Evolutionary conservation across 2,329 filamentous ascomycete genomes (phyloP).

Genomic region (Dendryphion nanum): DNA sequence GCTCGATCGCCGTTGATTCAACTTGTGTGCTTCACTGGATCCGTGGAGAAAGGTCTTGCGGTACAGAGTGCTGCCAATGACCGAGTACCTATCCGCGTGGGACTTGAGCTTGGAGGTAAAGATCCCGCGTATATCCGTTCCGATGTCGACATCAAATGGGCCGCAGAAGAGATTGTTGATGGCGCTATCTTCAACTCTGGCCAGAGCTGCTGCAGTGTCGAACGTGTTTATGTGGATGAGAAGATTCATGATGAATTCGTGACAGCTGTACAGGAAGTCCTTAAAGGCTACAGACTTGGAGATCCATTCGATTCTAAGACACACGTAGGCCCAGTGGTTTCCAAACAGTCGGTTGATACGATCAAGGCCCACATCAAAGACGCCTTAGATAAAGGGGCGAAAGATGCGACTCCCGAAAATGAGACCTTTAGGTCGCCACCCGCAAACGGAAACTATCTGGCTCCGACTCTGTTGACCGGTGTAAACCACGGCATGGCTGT

Average conservation of each 20-base stretch:
- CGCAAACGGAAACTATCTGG: slow-evolving; percentile 81
- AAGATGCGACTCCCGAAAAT: slow-evolving; percentile 80
- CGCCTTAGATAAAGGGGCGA: slow-evolving; percentile 78
- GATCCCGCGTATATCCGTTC: slow-evolving; percentile 85
- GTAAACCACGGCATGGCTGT: slow-evolving; percentile 81
- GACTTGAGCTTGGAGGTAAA: slow-evolving; percentile 90
- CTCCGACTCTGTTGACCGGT: slow-evolving; percentile 75
- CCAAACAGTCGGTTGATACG: slow-evolving; percentile 70
- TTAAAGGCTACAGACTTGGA: slow-evolving; percentile 78
- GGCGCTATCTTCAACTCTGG: slow-evolving; percentile 97
- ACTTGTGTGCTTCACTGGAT: slow-evolving; percentile 90
- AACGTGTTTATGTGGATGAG: slow-evolving; percentile 87
- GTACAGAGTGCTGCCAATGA: slow-evolving; percentile 83
- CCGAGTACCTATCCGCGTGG: slow-evolving; percentile 75
- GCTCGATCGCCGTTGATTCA: slow-evolving; percentile 74
- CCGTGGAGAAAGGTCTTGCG: slow-evolving; percentile 80
- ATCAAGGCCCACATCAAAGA: slow-evolving; percentile 80
- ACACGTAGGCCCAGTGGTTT: slow-evolving; percentile 85
- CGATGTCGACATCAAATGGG: slow-evolving; percentile 88
- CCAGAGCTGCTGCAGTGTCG: slow-evolving; percentile 94
- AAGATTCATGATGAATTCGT: slow-evolving; percentile 82
- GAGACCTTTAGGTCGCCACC: slow-evolving; percentile 71
- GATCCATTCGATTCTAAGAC: slow-evolving; percentile 78
- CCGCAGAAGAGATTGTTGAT: slow-evolving; percentile 90
- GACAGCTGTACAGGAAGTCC: slow-evolving; percentile 72